Conservation (phyloP, 805 yeast genomes). For the Candida anglica region DNA sequence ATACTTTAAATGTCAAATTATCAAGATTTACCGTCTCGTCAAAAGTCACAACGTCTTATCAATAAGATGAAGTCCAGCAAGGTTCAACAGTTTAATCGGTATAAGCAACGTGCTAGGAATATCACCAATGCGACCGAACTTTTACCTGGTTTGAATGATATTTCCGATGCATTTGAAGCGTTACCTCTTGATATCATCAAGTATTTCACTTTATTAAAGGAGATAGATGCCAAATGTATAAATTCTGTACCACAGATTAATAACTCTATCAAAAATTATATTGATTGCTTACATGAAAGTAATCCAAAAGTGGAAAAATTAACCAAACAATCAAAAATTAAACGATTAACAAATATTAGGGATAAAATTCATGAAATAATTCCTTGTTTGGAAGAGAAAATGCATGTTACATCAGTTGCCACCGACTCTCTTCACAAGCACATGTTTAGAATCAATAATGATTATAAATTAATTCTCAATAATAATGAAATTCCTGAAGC, state of each 20-base stretch:
- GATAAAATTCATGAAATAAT: conserved; percentile 61
- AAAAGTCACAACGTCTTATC: conserved; percentile 20
- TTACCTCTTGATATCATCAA: conserved; percentile 79
- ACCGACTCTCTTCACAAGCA: conserved; percentile 71
- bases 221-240: conserved; percentile 92
- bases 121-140: conserved; percentile 33
- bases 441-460: conserved; percentile 70
- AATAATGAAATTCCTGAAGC: conserved; percentile 79
- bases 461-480: conserved; percentile 66
- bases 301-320: not conserved
- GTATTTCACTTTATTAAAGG: conserved; percentile 83
- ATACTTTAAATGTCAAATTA: not conserved
- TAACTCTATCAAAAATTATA: conserved; percentile 47
- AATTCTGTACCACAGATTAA: conserved; percentile 66
- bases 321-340: conserved; percentile 13
- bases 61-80: conserved; percentile 10
- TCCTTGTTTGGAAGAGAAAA: conserved; percentile 93
- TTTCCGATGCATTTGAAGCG: conserved; percentile 87
- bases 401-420: conserved; percentile 94
- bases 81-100: conserved; percentile 23
- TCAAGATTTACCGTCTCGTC: conserved; percentile 17
- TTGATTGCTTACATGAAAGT: conserved; percentile 14
- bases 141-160: conserved; percentile 84
- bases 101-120: conserved; percentile 29
- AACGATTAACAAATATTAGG: conserved; percentile 36